Conservation (phyloP, 2,329 filamentous ascomycete genomes). For the Botrytis tulipae region DNA sequence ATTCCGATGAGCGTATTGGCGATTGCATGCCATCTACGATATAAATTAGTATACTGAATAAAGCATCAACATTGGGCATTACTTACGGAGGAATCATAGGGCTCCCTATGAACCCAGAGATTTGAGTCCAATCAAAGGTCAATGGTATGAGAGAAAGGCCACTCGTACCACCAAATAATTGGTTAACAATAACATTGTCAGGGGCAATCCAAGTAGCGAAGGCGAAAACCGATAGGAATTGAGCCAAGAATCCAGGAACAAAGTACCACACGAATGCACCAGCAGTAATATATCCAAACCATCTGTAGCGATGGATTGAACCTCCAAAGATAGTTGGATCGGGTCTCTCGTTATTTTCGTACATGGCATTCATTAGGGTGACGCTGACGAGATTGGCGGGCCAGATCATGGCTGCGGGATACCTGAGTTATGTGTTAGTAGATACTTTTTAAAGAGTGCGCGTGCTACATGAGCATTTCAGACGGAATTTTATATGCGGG, state of each 20-base stretch:
- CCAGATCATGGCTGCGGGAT: slow-evolving; percentile 64
- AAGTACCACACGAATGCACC: slow-evolving; percentile 52
- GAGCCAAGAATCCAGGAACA: slow-evolving; percentile 59
- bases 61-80: neutral
- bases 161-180: slow-evolving; percentile 65
- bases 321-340: slow-evolving; percentile 46
- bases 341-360: slow-evolving; percentile 58
- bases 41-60: neutral
- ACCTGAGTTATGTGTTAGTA: slow-evolving; percentile 22
- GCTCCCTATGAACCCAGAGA: slow-evolving; percentile 40
- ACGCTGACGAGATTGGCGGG: slow-evolving; percentile 56
- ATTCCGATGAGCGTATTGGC: slow-evolving; percentile 70
- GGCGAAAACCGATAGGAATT: slow-evolving; percentile 68
- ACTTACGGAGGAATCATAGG: slow-evolving; percentile 49
- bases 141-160: slow-evolving; percentile 67
- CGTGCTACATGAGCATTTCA: neutral
- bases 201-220: slow-evolving; percentile 71
- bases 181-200: slow-evolving; percentile 64
- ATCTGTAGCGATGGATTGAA: slow-evolving; percentile 37
- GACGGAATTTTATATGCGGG: neutral
- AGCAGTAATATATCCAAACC: slow-evolving; percentile 40
- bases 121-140: slow-evolving; percentile 74
- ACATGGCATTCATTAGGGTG: slow-evolving; percentile 52
- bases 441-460: too few relatives aligned
- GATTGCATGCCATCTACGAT: slow-evolving; percentile 60